These are phyloP conservation scores for Noccaea bulbosa DNA, from an alignment of 345 rosid genomes.

Conservation along the genomic window DNA sequence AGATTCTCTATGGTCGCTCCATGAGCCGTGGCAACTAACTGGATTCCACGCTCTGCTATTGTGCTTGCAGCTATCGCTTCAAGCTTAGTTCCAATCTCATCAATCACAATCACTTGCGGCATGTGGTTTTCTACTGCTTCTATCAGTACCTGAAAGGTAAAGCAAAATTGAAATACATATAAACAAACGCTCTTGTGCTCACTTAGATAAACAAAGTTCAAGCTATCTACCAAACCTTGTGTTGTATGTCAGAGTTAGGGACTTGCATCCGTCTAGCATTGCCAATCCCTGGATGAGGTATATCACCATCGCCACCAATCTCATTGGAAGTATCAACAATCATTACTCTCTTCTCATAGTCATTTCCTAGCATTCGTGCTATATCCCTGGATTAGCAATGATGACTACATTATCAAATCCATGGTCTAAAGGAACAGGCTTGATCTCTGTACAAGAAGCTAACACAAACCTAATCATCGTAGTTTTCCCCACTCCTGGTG, in stretches of 20 bases:
- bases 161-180: conserved; percentile 20
- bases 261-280: conserved; percentile 97
- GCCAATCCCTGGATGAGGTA: conserved; percentile 93
- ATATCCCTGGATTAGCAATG: conserved; percentile 63
- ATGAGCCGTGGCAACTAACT: conserved; percentile 94
- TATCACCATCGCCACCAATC: conserved; percentile 98
- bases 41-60: conserved; percentile 94
- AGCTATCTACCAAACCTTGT: conserved; percentile 51
- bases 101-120: conserved; percentile 95
- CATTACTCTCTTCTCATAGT: conserved; percentile 83
- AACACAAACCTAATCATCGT: conserved; percentile 79
- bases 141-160: conserved; percentile 65
- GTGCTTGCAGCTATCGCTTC: conserved; percentile 96
- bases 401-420: conserved; percentile 6
- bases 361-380: conserved; percentile 92
- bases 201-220: not conserved
- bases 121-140: conserved; percentile 96
- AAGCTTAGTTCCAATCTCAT: conserved; percentile 95
- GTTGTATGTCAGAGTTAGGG: conserved; percentile 82
- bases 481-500: conserved; percentile 97
- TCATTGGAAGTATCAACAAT: conserved; percentile 95
- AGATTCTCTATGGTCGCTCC: conserved; percentile 83
- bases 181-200: not conserved
- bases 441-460: not conserved
- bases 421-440: conserved; percentile 1